These are phyloP conservation scores for Pleurotus salmoneostramineus DNA, from an alignment of 768 basidiomycete genomes.

Conservation along the genomic window DNA sequence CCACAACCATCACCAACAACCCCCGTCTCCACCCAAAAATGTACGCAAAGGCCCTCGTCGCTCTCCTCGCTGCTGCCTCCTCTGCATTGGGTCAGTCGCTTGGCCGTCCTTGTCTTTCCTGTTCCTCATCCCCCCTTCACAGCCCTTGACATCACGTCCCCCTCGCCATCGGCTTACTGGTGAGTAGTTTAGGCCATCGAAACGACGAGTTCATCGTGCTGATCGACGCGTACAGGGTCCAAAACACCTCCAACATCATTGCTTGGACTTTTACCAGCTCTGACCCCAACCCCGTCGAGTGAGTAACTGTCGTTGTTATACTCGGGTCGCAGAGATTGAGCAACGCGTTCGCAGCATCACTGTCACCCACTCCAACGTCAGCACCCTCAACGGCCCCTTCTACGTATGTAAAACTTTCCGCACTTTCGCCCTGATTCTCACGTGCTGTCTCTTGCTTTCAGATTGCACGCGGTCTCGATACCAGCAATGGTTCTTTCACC, in stretches of 20 bases:
- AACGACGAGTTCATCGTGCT: not conserved
- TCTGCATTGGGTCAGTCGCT: constrained; percentile 2
- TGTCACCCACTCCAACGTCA: not conserved
- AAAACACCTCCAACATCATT: constrained; percentile 6
- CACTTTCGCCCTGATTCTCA: not conserved
- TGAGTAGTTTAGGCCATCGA: not conserved
- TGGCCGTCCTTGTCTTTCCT: not conserved
- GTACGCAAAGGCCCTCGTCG: constrained; percentile 5
- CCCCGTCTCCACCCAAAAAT: not conserved
- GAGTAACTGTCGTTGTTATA: not conserved
- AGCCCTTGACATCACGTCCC: constrained; percentile 3
- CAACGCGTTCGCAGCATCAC: not conserved
- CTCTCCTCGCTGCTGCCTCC: constrained; percentile 5
- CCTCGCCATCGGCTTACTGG: constrained; percentile 1
- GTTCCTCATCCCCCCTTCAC: not conserved
- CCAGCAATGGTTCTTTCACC: constrained; percentile 3
- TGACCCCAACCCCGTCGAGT: constrained; percentile 3
- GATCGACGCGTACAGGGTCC: not conserved
- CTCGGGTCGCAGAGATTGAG: not conserved
- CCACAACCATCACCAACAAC: not conserved
- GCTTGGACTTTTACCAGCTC: constrained; percentile 4
- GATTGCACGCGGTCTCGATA: constrained; percentile 3
- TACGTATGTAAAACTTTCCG: not conserved
- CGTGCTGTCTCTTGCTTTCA: not conserved
- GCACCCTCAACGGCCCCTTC: constrained; percentile 3